Base-by-base conservation (phyloP, 192 early-diverging fungal species). In the Entophlyctis helioformis region DNA sequence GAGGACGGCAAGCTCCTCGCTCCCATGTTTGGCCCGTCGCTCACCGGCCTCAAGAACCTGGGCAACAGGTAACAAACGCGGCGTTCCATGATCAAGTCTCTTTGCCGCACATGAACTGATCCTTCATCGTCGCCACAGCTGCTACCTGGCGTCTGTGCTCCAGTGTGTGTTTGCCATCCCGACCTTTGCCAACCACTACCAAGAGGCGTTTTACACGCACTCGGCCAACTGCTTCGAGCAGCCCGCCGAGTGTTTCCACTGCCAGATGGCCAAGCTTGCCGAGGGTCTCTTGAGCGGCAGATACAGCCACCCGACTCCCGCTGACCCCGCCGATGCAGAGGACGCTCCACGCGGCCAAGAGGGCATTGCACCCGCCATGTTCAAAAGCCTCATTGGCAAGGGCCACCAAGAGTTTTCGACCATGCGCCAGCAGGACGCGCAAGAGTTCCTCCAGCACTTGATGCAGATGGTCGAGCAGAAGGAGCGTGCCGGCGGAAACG, bases 391-490 rank as follows among this genome's bases (percentile, higher is more conserved):
- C 9, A 70, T 96, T 27, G 91, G 89, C 11, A 77, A 79, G 42
- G 88, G 82, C 22, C 91, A 96, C 49, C 54, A 78, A n/a, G 96
- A 98, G 56, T 98, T 98, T 44, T 80, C 83, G 18, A 86, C 90
- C 1, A 98, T 98, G 96, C 72, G 89, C 26, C 96, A 98, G 61
- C 96, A 96, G 75, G 96, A 98, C 56, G 89, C 93, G 0, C 87
- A 81, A 51, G 96, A 98, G 62, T 98, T 94, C 53, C 74, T 90
- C 45, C 81, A 82, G 51, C 78, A 87, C 44, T 51, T 94, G 26
- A 50, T 74, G 41, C 82, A 83, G 37, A 65, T 78, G 19, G 62
- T 93, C 37, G 68, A 82, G 44, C 74, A 90, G 40, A 82, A 76
- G 32, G 89, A 98, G 48, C 81, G 83, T 31, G 54, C 68, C 3